These are phyloP conservation scores for Gilbertella persicaria DNA, from an alignment of 371 early-diverging fungal genomes.

Conservation along the genomic window DNA sequence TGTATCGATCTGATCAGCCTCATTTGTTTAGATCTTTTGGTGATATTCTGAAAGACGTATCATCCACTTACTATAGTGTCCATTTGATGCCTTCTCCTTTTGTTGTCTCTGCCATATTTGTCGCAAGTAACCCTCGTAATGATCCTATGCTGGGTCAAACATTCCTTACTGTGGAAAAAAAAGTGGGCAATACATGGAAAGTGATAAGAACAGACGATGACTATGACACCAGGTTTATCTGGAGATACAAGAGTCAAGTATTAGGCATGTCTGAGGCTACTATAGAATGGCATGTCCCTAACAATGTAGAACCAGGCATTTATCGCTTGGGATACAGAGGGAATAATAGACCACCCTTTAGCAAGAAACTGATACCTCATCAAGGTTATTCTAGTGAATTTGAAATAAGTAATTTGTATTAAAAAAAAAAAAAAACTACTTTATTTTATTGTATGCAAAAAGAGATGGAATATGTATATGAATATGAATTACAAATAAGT, in stretches of 20 bases:
- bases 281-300: constrained; percentile 40
- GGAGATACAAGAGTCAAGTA: constrained; percentile 28
- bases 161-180: constrained; percentile 58
- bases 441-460: neutral
- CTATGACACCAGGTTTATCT: constrained; percentile 49
- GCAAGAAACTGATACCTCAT: constrained; percentile 22
- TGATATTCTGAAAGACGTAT: constrained; percentile 41
- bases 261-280: constrained; percentile 40
- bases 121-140: constrained; percentile 67
- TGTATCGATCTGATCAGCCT: constrained; percentile 52
- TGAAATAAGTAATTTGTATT: constrained; percentile 5
- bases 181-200: constrained; percentile 34
- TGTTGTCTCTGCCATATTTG: constrained; percentile 43
- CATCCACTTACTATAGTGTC: constrained; percentile 8
- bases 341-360: constrained; percentile 25
- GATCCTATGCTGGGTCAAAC: constrained; percentile 42
- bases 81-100: neutral
- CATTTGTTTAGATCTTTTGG: constrained; percentile 52
- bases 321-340: constrained; percentile 46
- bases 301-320: constrained; percentile 24
- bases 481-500: neutral
- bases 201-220: constrained; percentile 44
- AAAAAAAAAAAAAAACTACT: neutral
- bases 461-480: neutral
- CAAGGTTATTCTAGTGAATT: constrained; percentile 33